Percentiles rank a stretch among this genome's conserved stretches.
Evolutionary conservation across 805 yeast species (phyloP).

Genomic region (Kluyveromyces aestuarii): DNA sequence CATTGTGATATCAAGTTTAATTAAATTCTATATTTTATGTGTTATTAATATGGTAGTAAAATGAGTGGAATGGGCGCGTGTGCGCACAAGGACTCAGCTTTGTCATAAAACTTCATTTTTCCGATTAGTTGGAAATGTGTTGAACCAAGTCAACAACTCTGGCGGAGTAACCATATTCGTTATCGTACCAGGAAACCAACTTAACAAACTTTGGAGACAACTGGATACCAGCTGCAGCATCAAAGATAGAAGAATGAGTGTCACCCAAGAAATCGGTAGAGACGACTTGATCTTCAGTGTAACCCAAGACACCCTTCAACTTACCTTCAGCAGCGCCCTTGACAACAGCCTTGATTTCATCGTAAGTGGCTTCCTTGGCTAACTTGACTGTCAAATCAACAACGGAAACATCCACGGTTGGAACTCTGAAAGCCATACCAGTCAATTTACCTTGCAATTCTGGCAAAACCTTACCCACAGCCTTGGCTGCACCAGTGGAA

Average conservation of each 20-base stretch:
- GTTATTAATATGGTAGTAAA: no score
- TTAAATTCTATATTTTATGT: no score
- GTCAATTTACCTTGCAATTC: constrained; percentile 64
- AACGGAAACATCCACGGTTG: constrained; percentile 65
- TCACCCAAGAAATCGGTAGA: constrained; percentile 61
- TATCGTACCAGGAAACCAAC: constrained; percentile 66
- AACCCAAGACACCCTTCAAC: constrained; percentile 55
- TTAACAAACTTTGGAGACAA: constrained; percentile 63
- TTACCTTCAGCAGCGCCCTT: constrained; percentile 52
- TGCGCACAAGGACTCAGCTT: no score
- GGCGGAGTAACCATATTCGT: constrained; percentile 68
- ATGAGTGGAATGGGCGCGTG: no score
- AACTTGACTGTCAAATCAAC: constrained; percentile 63
- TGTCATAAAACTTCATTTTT: background rate
- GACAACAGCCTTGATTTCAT: constrained; percentile 50
- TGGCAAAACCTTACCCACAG: constrained; percentile 67
- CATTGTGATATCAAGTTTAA: no score
- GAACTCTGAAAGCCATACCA: constrained; percentile 68
- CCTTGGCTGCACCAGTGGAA: constrained; percentile 71
- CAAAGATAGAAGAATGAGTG: constrained; percentile 55
- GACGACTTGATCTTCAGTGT: constrained; percentile 65
- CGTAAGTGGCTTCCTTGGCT: constrained; percentile 49
- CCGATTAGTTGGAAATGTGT: constrained; percentile 40
- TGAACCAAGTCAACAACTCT: constrained; percentile 66
- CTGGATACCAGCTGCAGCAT: constrained; percentile 61